A percentile compares a stretch with the other conserved stretches of the same genome.
These are phyloP conservation scores for Magnolia officinalis DNA, from an alignment of 164 flowering plant species.

Conservation along the genomic window DNA sequence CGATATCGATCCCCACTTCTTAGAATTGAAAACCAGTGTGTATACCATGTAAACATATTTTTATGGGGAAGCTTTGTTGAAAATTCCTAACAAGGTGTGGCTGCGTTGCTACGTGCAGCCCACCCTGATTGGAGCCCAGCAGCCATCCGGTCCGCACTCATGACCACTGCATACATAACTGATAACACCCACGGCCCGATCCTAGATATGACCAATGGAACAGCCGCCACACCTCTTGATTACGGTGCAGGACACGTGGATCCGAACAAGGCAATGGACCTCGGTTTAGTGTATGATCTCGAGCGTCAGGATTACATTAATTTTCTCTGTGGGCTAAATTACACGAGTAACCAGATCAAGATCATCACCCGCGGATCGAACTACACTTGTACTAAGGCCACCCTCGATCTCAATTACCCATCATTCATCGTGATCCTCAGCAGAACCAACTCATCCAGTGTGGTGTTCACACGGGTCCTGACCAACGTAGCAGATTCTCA, in stretches of 20 bases:
- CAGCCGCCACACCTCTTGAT: slow-evolving; percentile 30
- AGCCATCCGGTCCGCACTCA: slow-evolving; percentile 38
- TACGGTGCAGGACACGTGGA: slow-evolving; percentile 37
- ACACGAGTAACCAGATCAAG: slow-evolving; percentile 24
- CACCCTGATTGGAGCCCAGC: slow-evolving; percentile 40
- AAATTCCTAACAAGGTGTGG: slow-evolving; percentile 21
- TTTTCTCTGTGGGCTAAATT: slow-evolving; percentile 31
- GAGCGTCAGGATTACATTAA: slow-evolving; percentile 24
- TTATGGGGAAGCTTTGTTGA: no score
- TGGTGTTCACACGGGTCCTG: slow-evolving; percentile 17
- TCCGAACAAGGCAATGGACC: slow-evolving; percentile 42
- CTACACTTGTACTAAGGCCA: slow-evolving; percentile 20
- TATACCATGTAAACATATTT: no score
- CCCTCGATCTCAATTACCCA: slow-evolving; percentile 30
- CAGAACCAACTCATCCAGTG: slow-evolving; percentile 16
- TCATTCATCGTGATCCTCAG: slow-evolving; percentile 25
- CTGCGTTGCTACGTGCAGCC: slow-evolving; percentile 28
- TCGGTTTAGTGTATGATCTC: slow-evolving; percentile 37
- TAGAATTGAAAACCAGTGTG: no score
- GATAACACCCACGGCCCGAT: slow-evolving; percentile 18
- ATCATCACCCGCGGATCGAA: slow-evolving; percentile 19
- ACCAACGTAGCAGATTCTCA: slow-evolving; percentile 13
- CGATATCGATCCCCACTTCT: no score
- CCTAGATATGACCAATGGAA: slow-evolving; percentile 12
- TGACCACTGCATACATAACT: slow-evolving; percentile 32